These are phyloP conservation scores for Mollisiaceae sp. DNA, from an alignment of 2,329 filamentous ascomycete genomes.

Conservation along the genomic window DNA sequence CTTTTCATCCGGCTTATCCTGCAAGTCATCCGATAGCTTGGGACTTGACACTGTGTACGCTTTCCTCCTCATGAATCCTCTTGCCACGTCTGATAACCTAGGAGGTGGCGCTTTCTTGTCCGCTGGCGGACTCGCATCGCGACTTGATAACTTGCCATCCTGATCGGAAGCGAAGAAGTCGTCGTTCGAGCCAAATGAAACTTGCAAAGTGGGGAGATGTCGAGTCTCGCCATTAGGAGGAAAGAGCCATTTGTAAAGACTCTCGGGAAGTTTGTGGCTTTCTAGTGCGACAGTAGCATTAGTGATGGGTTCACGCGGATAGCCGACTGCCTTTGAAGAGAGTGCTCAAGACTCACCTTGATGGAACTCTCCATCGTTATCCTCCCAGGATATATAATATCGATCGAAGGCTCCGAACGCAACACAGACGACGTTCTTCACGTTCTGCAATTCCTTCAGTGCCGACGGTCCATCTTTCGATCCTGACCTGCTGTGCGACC, in stretches of 20 bases:
- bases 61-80: constrained; percentile 23
- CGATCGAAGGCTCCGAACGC: constrained; percentile 35
- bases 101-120: constrained; percentile 21
- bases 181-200: constrained; percentile 33
- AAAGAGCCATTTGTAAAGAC: constrained; percentile 29
- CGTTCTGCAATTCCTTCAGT: constrained; percentile 26
- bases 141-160: constrained; percentile 29
- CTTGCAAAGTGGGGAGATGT: constrained; percentile 30
- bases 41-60: constrained; percentile 26
- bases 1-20: not conserved
- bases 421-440: constrained; percentile 29
- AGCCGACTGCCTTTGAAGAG: not conserved
- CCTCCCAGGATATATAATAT: constrained; percentile 36
- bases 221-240: constrained; percentile 21
- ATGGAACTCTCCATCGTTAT: constrained; percentile 29
- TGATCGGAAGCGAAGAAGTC: constrained; percentile 36
- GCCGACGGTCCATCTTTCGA: constrained; percentile 29
- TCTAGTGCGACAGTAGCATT: constrained; percentile 14
- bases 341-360: constrained; percentile 26
- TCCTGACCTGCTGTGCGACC: not conserved
- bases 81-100: constrained; percentile 16
- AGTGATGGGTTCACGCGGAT: not conserved
- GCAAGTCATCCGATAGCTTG: constrained; percentile 13
- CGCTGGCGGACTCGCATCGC: constrained; percentile 17
- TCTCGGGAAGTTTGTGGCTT: constrained; percentile 27